Percentiles rank a stretch among this genome's conserved stretches.
Conservation (phyloP, 768 basidiomycete species). For the Lactarius pseudohatsudake region DNA sequence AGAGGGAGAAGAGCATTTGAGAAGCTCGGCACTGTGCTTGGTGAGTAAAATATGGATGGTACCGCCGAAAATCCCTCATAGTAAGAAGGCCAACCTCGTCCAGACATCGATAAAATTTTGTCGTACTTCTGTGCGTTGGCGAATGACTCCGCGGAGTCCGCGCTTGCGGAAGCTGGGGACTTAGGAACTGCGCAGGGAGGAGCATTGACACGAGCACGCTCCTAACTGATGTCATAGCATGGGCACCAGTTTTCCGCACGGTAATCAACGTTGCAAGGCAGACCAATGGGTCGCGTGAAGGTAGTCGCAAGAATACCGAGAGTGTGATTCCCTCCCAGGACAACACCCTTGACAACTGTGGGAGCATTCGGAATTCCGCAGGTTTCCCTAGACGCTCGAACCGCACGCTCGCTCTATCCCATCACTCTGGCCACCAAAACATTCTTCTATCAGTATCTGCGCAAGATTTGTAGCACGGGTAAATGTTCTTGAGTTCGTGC, state of each 20-base stretch:
- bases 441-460: too few species aligned
- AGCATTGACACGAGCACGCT: conserved; percentile 38
- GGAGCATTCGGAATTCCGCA: too few species aligned
- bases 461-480: too few species aligned
- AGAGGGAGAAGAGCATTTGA: conserved; percentile 56
- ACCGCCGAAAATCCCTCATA: conserved; percentile 68
- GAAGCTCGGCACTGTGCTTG: conserved; percentile 35
- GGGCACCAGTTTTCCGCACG: conserved; percentile 72
- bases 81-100: conserved; percentile 68
- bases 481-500: too few species aligned
- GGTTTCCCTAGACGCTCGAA: too few species aligned
- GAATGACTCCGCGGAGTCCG: conserved; percentile 27
- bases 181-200: conserved; percentile 37
- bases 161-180: conserved; percentile 33
- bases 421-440: too few species aligned
- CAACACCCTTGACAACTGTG: too few species aligned
- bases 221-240: conserved; percentile 30
- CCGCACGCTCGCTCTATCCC: too few species aligned
- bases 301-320: conserved; percentile 37
- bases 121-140: conserved; percentile 37
- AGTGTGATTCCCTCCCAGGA: too few species aligned
- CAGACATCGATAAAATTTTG: conserved; percentile 42
- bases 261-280: conserved; percentile 59
- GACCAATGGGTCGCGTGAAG: conserved; percentile 55
- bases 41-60: conserved; percentile 12